phyloP scores from a whole-genome alignment of 306 rosid species.

The Medicago lupulina region DNA sequence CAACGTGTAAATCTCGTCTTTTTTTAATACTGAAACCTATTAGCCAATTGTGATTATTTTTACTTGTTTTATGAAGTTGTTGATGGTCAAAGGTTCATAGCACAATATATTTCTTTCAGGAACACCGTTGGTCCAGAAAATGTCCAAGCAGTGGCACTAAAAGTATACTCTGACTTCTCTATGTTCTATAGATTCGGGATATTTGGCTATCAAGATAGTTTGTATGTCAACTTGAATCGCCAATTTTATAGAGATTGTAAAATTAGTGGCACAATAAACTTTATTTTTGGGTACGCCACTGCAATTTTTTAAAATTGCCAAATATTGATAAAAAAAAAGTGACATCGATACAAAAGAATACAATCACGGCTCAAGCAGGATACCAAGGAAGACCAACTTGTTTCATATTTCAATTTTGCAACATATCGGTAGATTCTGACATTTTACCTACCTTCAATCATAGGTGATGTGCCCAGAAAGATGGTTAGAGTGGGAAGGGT shows the following conservation, averaged over 20 bases:
- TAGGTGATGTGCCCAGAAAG: too few species aligned
- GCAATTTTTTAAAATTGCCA: conserved; percentile 70
- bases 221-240: conserved; percentile 70
- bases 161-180: too few species aligned
- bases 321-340: conserved; percentile 37
- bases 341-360: background rate
- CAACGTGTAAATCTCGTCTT: background rate
- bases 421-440: background rate
- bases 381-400: background rate
- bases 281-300: conserved; percentile 71
- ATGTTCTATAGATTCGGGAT: too few species aligned
- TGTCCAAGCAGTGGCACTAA: too few species aligned
- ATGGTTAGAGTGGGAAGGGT: too few species aligned
- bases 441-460: too few species aligned
- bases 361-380: background rate
- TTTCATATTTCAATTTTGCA: background rate
- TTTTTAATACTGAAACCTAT: background rate
- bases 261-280: conserved; percentile 73
- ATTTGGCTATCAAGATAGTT: conserved; percentile 69
- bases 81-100: background rate
- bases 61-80: background rate
- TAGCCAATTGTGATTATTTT: background rate
- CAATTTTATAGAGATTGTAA: conserved; percentile 78
- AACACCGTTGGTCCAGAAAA: too few species aligned
- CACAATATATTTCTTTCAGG: background rate